phyloP scores from a whole-genome alignment of 441 rosid genomes.

The Gossypium lobatum region DNA sequence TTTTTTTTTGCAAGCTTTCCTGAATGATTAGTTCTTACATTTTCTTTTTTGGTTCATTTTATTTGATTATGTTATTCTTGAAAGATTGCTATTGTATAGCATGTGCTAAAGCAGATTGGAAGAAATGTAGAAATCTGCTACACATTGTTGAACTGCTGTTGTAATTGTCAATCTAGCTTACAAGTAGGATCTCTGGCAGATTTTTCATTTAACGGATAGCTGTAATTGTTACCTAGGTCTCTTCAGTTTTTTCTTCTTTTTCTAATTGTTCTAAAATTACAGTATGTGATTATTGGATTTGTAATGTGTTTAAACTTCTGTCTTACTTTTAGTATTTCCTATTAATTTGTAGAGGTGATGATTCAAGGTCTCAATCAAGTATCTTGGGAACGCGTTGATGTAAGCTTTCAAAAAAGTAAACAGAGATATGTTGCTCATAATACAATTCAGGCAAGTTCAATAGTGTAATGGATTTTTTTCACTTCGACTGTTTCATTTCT shows the following conservation, averaged over 20 bases:
- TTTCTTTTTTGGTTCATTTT: too few species aligned
- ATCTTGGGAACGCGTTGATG: slow-evolving; percentile 87
- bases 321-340: slow-evolving; percentile 5
- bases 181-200: background rate
- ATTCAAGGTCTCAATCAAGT: slow-evolving; percentile 72
- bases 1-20: background rate
- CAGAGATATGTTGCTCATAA: slow-evolving; percentile 76
- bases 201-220: background rate
- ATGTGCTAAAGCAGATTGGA: background rate
- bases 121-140: background rate
- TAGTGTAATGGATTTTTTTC: background rate
- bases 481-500: background rate
- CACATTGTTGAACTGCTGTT: background rate
- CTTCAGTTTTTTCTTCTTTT: background rate
- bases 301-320: background rate
- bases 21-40: background rate
- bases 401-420: slow-evolving; percentile 77
- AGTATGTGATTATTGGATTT: background rate
- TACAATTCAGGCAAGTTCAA: slow-evolving; percentile 79
- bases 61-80: background rate
- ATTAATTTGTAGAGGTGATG: slow-evolving; percentile 62
- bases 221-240: background rate
- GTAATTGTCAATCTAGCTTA: background rate
- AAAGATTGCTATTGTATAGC: background rate
- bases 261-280: background rate